Evolutionary conservation across 441 rosid genomes (phyloP), one percentile per base, ranked within the genome.

Genomic region (Gossypium schwendimanii): DNA sequence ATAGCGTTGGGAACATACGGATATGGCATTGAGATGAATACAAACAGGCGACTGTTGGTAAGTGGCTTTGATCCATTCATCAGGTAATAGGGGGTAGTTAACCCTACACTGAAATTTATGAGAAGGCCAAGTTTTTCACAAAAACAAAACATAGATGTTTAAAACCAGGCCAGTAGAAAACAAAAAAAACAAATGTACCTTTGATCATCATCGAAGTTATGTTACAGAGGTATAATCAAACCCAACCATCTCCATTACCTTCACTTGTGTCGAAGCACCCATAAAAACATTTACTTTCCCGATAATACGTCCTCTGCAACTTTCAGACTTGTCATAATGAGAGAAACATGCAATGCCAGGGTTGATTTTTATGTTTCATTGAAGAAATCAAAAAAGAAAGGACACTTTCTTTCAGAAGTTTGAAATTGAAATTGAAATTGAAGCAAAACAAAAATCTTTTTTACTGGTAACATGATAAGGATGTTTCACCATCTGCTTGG

Each of bases 261-360:
- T n/a, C 9, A 49, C 58, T 52, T 0, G 15, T n/a, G 23, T 67
- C 24, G 52, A 66, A 21, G 23, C 70, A 49, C 20, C 70, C 52
- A 41, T 47, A 44, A 47, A 44, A 47, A 10, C 41, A 47, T 6
- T 66, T 66, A n/a, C 24, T 39, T 15, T n/a, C 10, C 5, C 6
- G 47, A 10, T 28, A 45, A 31, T 59, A 15, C 17, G 36, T 67
- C 47, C 8, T 52, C 72, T 68, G 72, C 61, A 69, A 17, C 15
- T 69, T 20, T 69, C 61, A 69, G 72, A 52, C 72, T 52, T 52
- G 60, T 70, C 73, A 70, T 55, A 18, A 21, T 18, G 14, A 6
- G 7, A 14, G 2, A 36, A 54, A 36, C 49, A 69, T 33, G 62
- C 4, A 17, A 33, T 18, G 61, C 18, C 18, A 12, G 24, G 20